Evolutionary conservation across 208 protist genomes (phyloP).

Genomic region (Trypanosoma cruzi): DNA sequence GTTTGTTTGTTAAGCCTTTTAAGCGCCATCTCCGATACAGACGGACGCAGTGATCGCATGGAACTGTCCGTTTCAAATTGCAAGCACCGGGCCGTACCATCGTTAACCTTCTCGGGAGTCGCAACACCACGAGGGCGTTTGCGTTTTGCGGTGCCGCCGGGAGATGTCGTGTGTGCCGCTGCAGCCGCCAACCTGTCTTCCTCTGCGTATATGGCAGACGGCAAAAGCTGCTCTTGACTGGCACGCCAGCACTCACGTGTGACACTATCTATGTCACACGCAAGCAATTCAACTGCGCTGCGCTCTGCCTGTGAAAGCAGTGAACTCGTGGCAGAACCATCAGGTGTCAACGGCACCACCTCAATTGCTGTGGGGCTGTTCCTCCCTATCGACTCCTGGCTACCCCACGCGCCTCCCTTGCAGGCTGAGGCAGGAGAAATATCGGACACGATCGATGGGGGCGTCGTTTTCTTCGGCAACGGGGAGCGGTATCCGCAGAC

Average conservation of each 20-base stretch:
- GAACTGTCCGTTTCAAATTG: constrained; percentile 12
- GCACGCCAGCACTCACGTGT: neutral
- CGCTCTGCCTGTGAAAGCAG: constrained; percentile 20
- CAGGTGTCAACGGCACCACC: neutral
- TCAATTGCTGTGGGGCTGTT: neutral
- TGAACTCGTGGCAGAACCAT: neutral
- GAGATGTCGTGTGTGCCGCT: neutral
- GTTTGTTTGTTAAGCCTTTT: constrained; percentile 8
- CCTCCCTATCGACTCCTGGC: neutral
- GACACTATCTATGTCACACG: constrained; percentile 15
- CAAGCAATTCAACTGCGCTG: constrained; percentile 14
- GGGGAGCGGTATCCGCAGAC: neutral
- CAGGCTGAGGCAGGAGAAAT: too few relatives aligned
- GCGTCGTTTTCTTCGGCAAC: neutral
- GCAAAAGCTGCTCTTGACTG: constrained; percentile 18
- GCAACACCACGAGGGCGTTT: neutral
- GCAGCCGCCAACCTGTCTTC: neutral
- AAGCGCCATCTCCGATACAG: constrained; percentile 9
- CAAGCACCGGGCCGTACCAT: constrained; percentile 1
- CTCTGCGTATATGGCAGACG: constrained; percentile 18
- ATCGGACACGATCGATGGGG: neutral
- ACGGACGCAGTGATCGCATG: neutral
- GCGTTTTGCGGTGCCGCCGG: neutral
- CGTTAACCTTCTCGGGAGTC: neutral
- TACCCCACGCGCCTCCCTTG: neutral